These are phyloP conservation scores for Cryptococcus sp. DNA, from an alignment of 1,284 basidiomycete genomes.

Conservation along the genomic window DNA sequence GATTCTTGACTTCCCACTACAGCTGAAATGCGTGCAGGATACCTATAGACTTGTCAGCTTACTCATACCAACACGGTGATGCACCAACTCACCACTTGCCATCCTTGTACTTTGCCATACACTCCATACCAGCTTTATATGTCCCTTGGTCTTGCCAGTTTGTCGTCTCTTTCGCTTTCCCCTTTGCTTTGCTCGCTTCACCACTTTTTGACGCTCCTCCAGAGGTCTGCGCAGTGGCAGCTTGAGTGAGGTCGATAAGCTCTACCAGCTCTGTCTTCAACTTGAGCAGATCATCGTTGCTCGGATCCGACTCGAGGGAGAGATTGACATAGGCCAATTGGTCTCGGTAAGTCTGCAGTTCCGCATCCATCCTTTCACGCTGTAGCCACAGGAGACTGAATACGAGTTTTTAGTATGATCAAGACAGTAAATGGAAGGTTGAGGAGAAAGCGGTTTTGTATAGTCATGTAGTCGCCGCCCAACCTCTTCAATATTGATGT, in stretches of 20 bases:
- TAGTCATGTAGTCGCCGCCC: no score
- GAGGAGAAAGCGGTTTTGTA: no score
- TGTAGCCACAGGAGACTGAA: no score
- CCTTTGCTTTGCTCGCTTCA: slow-evolving; percentile 20
- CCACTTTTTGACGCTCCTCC: slow-evolving; percentile 9
- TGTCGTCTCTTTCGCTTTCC: slow-evolving; percentile 22
- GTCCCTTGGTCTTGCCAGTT: slow-evolving; percentile 44
- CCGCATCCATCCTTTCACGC: slow-evolving; percentile 50
- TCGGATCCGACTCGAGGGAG: slow-evolving; percentile 78
- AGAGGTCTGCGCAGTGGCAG: slow-evolving; percentile 57
- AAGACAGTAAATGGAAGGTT: no score
- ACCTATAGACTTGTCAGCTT: slow-evolving; percentile 53
- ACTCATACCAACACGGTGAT: not conserved
- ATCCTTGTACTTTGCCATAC: slow-evolving; percentile 88
- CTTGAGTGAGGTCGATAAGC: slow-evolving; percentile 82
- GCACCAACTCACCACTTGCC: slow-evolving; percentile 62
- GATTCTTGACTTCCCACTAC: slow-evolving; percentile 82
- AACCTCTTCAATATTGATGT: no score
- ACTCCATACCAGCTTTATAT: slow-evolving; percentile 80
- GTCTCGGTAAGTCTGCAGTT: slow-evolving; percentile 85
- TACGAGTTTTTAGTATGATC: not conserved
- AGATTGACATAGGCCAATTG: slow-evolving; percentile 82
- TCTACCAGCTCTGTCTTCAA: slow-evolving; percentile 83
- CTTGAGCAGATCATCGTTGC: slow-evolving; percentile 67
- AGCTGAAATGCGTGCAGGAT: slow-evolving; percentile 85